phyloP scores from a whole-genome alignment of 2,329 filamentous ascomycete species.

The Phialophora tarda region DNA sequence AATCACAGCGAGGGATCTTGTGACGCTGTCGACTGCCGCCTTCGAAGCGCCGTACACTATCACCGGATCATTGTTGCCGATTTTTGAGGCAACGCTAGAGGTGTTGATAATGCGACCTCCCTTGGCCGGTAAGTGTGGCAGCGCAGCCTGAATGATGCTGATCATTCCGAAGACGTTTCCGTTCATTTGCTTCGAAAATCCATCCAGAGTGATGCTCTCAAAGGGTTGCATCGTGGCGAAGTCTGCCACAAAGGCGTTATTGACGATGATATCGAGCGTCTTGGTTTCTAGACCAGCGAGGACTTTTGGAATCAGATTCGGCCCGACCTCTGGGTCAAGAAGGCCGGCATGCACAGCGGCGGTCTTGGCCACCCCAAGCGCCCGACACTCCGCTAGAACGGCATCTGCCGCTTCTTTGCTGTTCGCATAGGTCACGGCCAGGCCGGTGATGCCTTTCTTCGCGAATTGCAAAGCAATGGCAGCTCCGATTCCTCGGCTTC shows the following conservation, averaged over 20 bases:
- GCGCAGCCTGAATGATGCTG: conserved; percentile 17
- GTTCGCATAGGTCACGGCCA: conserved; percentile 22
- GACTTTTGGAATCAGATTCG: conserved; percentile 16
- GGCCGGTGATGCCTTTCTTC: conserved; percentile 3
- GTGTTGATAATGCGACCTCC: conserved; percentile 32
- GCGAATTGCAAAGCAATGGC: conserved; percentile 23
- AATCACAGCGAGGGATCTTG: conserved; percentile 28
- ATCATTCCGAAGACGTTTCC: conserved; percentile 19
- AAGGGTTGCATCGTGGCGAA: conserved; percentile 13
- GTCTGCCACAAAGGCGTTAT: conserved; percentile 17
- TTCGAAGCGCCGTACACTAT: conserved; percentile 41
- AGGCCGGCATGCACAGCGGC: conserved; percentile 19
- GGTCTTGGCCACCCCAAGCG: conserved; percentile 9
- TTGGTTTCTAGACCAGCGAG: conserved; percentile 18
- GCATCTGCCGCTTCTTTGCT: conserved; percentile 14
- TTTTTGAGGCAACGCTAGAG: conserved; percentile 15
- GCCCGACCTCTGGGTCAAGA: conserved; percentile 15
- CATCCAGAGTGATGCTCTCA: conserved; percentile 4
- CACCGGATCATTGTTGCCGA: conserved; percentile 7
- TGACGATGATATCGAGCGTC: conserved; percentile 25
- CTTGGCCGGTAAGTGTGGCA: conserved; percentile 16
- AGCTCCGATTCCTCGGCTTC: conserved; percentile 35
- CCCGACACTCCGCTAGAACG: conserved; percentile 1
- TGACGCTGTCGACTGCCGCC: conserved; percentile 41
- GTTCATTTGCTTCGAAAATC: conserved; percentile 15